Conservation (phyloP, 2,329 filamentous ascomycete genomes). For the Aspergillus niger region DNA sequence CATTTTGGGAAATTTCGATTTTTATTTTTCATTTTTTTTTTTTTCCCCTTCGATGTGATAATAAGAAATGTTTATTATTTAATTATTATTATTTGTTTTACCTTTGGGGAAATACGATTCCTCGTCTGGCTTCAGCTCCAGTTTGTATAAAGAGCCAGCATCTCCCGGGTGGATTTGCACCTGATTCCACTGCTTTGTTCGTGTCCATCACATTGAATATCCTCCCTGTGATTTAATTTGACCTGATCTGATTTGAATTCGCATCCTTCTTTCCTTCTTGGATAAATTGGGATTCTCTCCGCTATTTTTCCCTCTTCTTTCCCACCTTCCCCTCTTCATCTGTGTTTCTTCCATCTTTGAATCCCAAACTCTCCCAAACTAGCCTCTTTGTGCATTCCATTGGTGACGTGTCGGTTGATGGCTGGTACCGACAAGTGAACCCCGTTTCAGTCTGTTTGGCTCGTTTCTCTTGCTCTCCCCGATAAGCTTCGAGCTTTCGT, state of each 20-base stretch:
- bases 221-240: too few species aligned
- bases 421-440: background rate
- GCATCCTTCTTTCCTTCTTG: background rate
- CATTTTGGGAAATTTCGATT: background rate
- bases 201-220: background rate
- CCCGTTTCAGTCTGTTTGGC: background rate
- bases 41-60: too few species aligned
- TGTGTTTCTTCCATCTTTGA: background rate
- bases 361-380: background rate
- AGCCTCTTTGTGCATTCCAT: background rate
- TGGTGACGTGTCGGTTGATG: constrained; percentile 8
- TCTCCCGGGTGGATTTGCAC: background rate
- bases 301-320: background rate
- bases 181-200: background rate
- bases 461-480: constrained; percentile 7
- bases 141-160: background rate
- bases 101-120: background rate
- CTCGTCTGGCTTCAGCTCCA: background rate
- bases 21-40: background rate
- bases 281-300: background rate
- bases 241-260: background rate
- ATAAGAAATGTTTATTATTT: background rate
- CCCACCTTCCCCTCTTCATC: background rate
- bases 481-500: constrained; percentile 17
- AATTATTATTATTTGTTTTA: background rate